These are phyloP conservation scores for Pseudisothecium myosuroides DNA, from an alignment of 225 moss, liverwort and hornwort species.

Conservation along the genomic window DNA sequence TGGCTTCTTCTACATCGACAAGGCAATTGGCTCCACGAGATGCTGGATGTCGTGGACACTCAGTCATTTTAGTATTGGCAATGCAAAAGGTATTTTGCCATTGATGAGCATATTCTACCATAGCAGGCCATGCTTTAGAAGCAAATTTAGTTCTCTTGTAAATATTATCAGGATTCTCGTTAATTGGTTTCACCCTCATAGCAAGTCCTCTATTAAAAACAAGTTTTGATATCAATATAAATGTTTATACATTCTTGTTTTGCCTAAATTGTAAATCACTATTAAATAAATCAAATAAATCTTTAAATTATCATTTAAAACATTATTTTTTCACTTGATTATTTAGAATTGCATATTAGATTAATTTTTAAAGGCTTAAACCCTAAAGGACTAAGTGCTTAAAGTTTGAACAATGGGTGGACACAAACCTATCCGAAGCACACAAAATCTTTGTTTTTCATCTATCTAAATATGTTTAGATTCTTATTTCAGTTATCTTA, in stretches of 20 bases:
- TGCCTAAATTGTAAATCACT: background rate
- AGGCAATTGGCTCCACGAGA: conserved; percentile 35
- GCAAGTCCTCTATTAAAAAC: conserved; percentile 43
- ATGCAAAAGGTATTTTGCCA: conserved; percentile 43
- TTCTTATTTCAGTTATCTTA: background rate
- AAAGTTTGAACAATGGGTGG: background rate
- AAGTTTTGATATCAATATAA: background rate
- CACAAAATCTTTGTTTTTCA: background rate
- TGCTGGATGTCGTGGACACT: conserved; percentile 9
- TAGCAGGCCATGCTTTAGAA: conserved; percentile 25
- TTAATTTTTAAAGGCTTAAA: too few relatives aligned
- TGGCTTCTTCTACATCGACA: conserved; percentile 45
- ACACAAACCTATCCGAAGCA: rapidly evolving
- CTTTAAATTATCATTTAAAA: background rate
- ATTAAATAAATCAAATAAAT: too few relatives aligned
- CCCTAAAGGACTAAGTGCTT: background rate
- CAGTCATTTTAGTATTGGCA: conserved; percentile 13
- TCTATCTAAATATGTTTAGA: background rate
- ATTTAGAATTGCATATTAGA: background rate
- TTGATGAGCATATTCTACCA: conserved; percentile 24
- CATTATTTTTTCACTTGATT: background rate
- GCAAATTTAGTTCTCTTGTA: conserved; percentile 17
- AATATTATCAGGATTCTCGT: conserved; percentile 27
- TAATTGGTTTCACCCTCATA: conserved; percentile 34
- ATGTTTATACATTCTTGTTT: background rate